phyloP scores from a whole-genome alignment of 495 filamentous ascomycete genomes.

The Wilcoxina mikolae region DNA sequence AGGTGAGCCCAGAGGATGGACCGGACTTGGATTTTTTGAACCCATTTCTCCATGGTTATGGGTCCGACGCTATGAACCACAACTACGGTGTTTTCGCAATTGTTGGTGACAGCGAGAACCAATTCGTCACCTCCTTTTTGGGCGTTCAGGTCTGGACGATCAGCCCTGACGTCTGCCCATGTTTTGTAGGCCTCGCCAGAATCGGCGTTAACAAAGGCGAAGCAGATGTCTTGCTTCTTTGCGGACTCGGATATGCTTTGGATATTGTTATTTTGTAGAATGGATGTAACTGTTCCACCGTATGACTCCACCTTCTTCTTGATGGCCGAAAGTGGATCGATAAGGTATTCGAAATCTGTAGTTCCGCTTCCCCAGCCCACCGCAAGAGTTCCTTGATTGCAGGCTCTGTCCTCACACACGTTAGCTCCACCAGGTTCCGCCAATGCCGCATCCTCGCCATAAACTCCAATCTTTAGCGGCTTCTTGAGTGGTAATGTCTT shows the following conservation, averaged over 20 bases:
- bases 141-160: conserved; percentile 36
- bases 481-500: conserved; percentile 61
- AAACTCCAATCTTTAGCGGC: conserved; percentile 61
- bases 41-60: conserved; percentile 42
- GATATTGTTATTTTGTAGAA: conserved; percentile 39
- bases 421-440: conserved; percentile 39
- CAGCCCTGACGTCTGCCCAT: conserved; percentile 44
- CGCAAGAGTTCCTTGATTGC: conserved; percentile 41
- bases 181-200: conserved; percentile 53
- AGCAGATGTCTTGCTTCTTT: conserved; percentile 32
- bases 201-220: conserved; percentile 54
- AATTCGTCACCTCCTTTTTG: conserved; percentile 41
- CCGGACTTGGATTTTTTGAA: conserved; percentile 48
- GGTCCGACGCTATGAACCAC: conserved; percentile 47
- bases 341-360: conserved; percentile 39
- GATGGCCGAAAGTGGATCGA: conserved; percentile 44
- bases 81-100: conserved; percentile 48
- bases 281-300: conserved; percentile 32
- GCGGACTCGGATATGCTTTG: conserved; percentile 40
- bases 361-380: conserved; percentile 41
- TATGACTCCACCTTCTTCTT: conserved; percentile 31
- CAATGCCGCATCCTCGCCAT: conserved; percentile 72
- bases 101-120: conserved; percentile 40
- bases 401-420: conserved; percentile 44
- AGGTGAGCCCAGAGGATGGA: conserved; percentile 47